Conservation (phyloP, 805 yeast species). For the Yarrowia sp. region DNA sequence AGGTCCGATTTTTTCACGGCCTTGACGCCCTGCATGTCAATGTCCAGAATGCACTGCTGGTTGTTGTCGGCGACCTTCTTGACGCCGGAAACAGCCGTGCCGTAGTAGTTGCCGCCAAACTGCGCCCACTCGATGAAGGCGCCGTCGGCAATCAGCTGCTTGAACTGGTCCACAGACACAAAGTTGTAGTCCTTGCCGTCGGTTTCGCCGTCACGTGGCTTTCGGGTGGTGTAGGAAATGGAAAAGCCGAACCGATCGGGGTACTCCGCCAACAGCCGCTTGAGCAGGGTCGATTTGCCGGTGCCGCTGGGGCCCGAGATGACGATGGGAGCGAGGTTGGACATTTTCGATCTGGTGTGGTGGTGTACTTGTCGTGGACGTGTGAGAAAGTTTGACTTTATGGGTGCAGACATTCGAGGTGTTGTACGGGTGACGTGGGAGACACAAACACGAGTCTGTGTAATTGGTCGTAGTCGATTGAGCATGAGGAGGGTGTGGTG, state of each 20-base stretch:
- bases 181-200: constrained; percentile 92
- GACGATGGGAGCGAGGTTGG: constrained; percentile 76
- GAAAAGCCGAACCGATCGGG: constrained; percentile 94
- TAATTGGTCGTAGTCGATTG: too few relatives aligned
- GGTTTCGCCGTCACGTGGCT: constrained; percentile 89
- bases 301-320: constrained; percentile 95
- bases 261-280: constrained; percentile 85
- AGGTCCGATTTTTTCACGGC: constrained; percentile 82
- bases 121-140: constrained; percentile 97
- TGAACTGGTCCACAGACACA: constrained; percentile 78
- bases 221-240: constrained; percentile 90
- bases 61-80: constrained; percentile 63
- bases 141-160: constrained; percentile 70
- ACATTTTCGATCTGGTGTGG: constrained; percentile 41
- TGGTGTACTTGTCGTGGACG: too few relatives aligned
- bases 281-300: constrained; percentile 93
- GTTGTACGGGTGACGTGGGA: too few relatives aligned
- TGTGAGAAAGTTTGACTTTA: constrained; percentile 17
- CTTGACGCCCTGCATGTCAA: constrained; percentile 99
- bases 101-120: constrained; percentile 97
- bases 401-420: too few relatives aligned
- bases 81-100: constrained; percentile 88
- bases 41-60: constrained; percentile 89
- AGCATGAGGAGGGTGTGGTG: too few relatives aligned
- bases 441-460: too few relatives aligned